These are phyloP conservation scores for Buddleja alternifolia DNA, from an alignment of 257 asterid genomes.

Conservation along the genomic window DNA sequence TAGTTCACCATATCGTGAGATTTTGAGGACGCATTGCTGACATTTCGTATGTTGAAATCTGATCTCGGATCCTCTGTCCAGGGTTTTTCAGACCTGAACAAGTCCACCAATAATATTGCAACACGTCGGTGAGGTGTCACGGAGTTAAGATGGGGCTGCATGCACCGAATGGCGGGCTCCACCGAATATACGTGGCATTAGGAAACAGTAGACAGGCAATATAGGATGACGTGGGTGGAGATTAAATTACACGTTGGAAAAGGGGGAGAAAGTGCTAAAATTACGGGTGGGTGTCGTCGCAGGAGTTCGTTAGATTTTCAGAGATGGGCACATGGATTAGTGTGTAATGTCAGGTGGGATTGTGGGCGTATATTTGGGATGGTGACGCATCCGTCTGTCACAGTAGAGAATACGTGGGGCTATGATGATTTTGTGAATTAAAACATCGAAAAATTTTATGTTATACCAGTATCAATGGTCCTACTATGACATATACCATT, in stretches of 20 bases:
- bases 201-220: background rate
- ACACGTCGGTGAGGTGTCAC: background rate
- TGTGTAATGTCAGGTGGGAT: background rate
- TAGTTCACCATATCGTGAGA: too few relatives aligned
- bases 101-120: background rate
- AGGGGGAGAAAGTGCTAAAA: background rate
- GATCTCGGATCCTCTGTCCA: background rate
- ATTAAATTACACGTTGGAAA: slow-evolving; percentile 18
- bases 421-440: too few relatives aligned
- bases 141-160: background rate
- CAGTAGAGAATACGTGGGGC: background rate
- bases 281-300: background rate
- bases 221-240: background rate
- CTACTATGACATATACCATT: too few relatives aligned
- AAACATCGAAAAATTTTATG: too few relatives aligned
- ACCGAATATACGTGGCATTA: background rate
- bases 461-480: too few relatives aligned
- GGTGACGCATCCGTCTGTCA: background rate
- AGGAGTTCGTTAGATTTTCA: slow-evolving; percentile 8
- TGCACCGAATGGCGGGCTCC: background rate
- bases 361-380: background rate
- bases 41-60: background rate
- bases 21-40: background rate
- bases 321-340: background rate
- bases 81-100: background rate